Percentiles rank a stretch among this genome's conserved stretches.
phyloP scores from a whole-genome alignment of 1,284 basidiomycete species.

The Sphagnurus paluster region DNA sequence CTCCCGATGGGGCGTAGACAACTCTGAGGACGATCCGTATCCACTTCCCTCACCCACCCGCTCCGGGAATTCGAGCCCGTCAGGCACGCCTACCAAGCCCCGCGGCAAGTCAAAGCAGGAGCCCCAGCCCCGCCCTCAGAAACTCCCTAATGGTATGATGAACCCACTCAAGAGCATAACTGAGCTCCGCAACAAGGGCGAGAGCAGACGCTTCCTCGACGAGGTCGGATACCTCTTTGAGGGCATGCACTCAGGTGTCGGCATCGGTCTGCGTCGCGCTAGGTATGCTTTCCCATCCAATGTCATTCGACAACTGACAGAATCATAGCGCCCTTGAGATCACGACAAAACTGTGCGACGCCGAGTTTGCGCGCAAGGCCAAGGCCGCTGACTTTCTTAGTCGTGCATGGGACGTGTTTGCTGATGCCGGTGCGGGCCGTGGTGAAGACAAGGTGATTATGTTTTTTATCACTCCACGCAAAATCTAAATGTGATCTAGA shows the following conservation, averaged over 20 bases:
- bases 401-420: conserved; percentile 65
- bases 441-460: conserved; percentile 55
- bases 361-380: conserved; percentile 72
- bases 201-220: conserved; percentile 73
- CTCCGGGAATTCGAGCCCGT: conserved; percentile 19
- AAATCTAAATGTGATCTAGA: conserved; percentile 31
- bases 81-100: conserved; percentile 22
- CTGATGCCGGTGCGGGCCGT: conserved; percentile 54
- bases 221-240: conserved; percentile 82
- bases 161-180: conserved; percentile 80
- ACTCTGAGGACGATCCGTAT: conserved; percentile 67
- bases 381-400: conserved; percentile 70
- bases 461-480: conserved; percentile 8
- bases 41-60: conserved; percentile 31
- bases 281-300: conserved; percentile 42
- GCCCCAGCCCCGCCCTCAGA: conserved; percentile 21
- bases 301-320: conserved; percentile 6
- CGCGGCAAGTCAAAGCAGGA: conserved; percentile 33
- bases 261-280: conserved; percentile 58
- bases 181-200: conserved; percentile 76
- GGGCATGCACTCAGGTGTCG: conserved; percentile 56
- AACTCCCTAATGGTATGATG: conserved; percentile 53
- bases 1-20: conserved; percentile 71
- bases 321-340: conserved; percentile 67
- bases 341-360: conserved; percentile 66